A percentile compares a stretch with the other conserved stretches of the same genome.
Evolutionary conservation across 1,139 yeast genomes (phyloP).

Genomic region (Yamadazyma diospyri): DNA sequence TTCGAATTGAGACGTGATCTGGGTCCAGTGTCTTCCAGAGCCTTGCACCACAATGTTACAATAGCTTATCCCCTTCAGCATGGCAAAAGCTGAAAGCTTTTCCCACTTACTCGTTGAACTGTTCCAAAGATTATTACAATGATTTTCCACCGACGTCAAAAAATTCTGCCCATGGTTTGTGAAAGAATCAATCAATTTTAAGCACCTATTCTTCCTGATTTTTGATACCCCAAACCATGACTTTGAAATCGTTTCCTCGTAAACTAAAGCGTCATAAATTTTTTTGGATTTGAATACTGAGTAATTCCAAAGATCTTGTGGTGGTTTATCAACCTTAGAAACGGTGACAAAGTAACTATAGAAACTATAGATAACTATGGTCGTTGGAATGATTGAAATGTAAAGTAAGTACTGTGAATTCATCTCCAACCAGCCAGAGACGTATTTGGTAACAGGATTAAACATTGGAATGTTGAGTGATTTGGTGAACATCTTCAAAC

Average conservation of each 20-base stretch:
- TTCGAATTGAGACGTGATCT: too few species aligned
- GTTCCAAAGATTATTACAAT: too few species aligned
- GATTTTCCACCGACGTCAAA: too few species aligned
- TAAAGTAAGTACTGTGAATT: conserved; percentile 15
- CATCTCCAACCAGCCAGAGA: conserved; percentile 7
- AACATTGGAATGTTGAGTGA: background rate
- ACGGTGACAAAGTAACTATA: background rate
- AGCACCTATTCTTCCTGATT: conserved; percentile 3
- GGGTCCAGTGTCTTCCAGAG: too few species aligned
- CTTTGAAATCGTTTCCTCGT: conserved; percentile 2
- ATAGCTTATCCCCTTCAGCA: too few species aligned
- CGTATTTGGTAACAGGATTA: background rate
- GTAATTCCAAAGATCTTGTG: conserved; percentile 4
- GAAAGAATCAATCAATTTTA: background rate
- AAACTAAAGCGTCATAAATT: conserved; percentile 2
- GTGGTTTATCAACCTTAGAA: conserved; percentile 3
- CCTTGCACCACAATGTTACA: too few species aligned
- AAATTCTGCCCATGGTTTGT: background rate
- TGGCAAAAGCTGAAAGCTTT: too few species aligned
- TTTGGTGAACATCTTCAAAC: conserved; percentile 3
- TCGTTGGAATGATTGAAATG: conserved; percentile 6
- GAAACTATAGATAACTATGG: conserved; percentile 1
- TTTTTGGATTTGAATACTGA: conserved; percentile 1
- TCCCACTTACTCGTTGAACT: too few species aligned
- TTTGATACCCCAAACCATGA: conserved; percentile 3